phyloP scores from a whole-genome alignment of 495 filamentous ascomycete genomes.

The Aspergillus campestris region DNA sequence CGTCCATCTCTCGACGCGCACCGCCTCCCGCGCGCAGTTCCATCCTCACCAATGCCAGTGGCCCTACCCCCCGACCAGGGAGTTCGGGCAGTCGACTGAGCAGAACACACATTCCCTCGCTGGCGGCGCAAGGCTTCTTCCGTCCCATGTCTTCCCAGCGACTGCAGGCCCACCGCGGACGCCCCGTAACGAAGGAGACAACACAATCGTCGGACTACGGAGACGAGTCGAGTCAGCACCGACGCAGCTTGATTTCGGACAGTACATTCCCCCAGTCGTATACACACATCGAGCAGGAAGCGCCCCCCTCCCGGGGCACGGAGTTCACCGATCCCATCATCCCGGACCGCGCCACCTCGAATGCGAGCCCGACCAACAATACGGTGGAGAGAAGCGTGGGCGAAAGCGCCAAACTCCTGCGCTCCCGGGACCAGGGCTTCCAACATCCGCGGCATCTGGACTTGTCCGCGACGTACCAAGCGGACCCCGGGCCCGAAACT shows the following conservation, averaged over 20 bases:
- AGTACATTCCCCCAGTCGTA: slow-evolving; percentile 31
- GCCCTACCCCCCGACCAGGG: slow-evolving; percentile 43
- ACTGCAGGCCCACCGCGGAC: slow-evolving; percentile 78
- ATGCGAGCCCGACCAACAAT: slow-evolving; percentile 64
- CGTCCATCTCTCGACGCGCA: slow-evolving; percentile 42
- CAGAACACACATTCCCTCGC: slow-evolving; percentile 79
- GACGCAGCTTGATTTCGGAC: slow-evolving; percentile 42
- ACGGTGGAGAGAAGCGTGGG: slow-evolving; percentile 56
- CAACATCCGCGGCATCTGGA: slow-evolving; percentile 49
- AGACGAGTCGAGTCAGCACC: slow-evolving; percentile 39
- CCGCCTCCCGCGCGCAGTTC: slow-evolving; percentile 33
- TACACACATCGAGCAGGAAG: slow-evolving; percentile 46
- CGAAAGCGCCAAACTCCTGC: slow-evolving; percentile 68
- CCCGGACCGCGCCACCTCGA: slow-evolving; percentile 60
- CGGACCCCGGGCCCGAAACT: slow-evolving; percentile 38
- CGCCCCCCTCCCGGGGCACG: slow-evolving; percentile 66
- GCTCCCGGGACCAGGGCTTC: slow-evolving; percentile 40
- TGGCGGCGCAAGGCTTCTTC: slow-evolving; percentile 88
- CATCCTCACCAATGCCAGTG: slow-evolving; percentile 24
- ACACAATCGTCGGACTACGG: slow-evolving; percentile 31
- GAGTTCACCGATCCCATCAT: slow-evolving; percentile 61
- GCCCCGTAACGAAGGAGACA: slow-evolving; percentile 38
- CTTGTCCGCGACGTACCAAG: slow-evolving; percentile 47
- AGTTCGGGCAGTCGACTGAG: slow-evolving; percentile 67
- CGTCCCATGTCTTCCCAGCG: slow-evolving; percentile 94